Evolutionary conservation across 177 flowering plant species (phyloP).

Genomic region (Vitis hybrid): DNA sequence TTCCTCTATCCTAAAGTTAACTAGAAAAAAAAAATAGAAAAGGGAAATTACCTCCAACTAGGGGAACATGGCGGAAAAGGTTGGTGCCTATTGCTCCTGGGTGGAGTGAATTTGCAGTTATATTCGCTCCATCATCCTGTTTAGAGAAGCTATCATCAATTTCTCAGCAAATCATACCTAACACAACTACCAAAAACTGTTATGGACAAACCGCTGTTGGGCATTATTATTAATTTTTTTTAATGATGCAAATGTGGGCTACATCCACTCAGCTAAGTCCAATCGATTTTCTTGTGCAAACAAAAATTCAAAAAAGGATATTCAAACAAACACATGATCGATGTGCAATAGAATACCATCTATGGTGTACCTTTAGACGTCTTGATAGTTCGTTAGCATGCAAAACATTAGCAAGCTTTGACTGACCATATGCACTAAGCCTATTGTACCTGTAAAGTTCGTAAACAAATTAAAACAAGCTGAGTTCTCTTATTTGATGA

Average conservation of each 20-base stretch:
- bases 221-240: no score
- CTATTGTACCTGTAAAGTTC: constrained; percentile 43
- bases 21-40: no score
- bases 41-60: constrained; percentile 17
- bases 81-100: constrained; percentile 72
- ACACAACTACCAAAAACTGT: no score
- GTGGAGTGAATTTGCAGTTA: constrained; percentile 74
- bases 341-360: no score
- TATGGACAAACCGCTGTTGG: no score
- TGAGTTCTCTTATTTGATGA: neutral
- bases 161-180: no score
- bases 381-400: constrained; percentile 61
- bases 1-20: no score
- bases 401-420: constrained; percentile 63
- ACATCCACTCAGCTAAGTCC: no score
- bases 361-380: constrained; percentile 36
- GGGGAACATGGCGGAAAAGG: constrained; percentile 41
- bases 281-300: no score
- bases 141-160: neutral
- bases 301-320: no score
- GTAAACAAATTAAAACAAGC: neutral
- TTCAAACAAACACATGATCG: no score
- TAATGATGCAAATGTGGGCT: no score
- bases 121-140: constrained; percentile 58
- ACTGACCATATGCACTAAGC: constrained; percentile 57